These are phyloP conservation scores for Rhizoclosmatium globosum DNA, from an alignment of 192 early-diverging fungal genomes.

Conservation along the genomic window DNA sequence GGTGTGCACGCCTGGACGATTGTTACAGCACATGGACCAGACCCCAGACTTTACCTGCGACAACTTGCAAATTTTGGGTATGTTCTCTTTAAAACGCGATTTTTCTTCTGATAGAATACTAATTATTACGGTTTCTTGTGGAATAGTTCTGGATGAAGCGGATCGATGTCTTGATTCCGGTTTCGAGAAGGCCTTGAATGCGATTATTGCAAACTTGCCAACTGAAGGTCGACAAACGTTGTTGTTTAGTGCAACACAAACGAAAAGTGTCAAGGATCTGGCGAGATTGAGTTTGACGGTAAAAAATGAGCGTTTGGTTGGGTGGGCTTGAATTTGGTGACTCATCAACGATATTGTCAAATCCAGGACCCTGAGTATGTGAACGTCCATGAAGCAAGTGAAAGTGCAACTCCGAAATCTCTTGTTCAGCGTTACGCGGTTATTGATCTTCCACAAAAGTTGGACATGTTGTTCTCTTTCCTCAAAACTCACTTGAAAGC, in stretches of 20 bases:
- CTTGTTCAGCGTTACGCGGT: slow-evolving; percentile 90
- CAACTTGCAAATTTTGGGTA: slow-evolving; percentile 77
- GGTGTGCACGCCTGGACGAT: slow-evolving; percentile 96
- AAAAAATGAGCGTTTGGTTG: not conserved
- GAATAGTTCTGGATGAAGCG: slow-evolving; percentile 95
- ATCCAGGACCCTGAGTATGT: slow-evolving; percentile 88
- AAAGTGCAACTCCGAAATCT: slow-evolving; percentile 80
- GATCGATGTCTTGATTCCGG: slow-evolving; percentile 96
- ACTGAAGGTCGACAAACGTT: slow-evolving; percentile 83
- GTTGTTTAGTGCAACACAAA: slow-evolving; percentile 98
- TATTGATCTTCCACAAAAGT: slow-evolving; percentile 83
- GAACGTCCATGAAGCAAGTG: slow-evolving; percentile 87
- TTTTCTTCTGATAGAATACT: slow-evolving; percentile 64
- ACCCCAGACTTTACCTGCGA: slow-evolving; percentile 89
- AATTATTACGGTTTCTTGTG: slow-evolving; percentile 19
- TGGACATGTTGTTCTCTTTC: slow-evolving; percentile 97
- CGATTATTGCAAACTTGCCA: slow-evolving; percentile 89
- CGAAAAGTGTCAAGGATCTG: slow-evolving; percentile 93
- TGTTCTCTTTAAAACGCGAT: slow-evolving; percentile 37
- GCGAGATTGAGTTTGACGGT: slow-evolving; percentile 85
- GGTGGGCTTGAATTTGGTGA: not conserved
- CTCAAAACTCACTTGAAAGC: slow-evolving; percentile 88
- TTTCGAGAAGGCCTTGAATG: slow-evolving; percentile 90
- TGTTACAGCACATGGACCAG: slow-evolving; percentile 95
- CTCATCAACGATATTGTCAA: not conserved